Evolutionary conservation across 2,329 filamentous ascomycete genomes (phyloP).

Genomic region (Fusarium chuoi): DNA sequence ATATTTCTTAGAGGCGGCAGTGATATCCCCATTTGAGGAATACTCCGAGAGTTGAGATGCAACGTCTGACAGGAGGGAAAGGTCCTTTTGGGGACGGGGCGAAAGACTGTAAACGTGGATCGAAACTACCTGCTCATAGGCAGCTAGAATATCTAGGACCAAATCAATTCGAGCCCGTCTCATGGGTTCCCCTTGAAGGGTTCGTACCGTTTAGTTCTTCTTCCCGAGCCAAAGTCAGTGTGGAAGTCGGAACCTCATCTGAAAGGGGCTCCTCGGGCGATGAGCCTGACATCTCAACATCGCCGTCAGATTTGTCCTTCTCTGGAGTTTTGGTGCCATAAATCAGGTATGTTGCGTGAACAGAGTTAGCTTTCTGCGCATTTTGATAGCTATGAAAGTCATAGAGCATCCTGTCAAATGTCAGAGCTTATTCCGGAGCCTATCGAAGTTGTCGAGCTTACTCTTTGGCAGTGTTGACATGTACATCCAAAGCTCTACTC

Average conservation of each 20-base stretch:
- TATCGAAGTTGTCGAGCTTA: constrained; percentile 52
- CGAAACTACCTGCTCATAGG: constrained; percentile 78
- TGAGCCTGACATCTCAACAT: constrained; percentile 77
- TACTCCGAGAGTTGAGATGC: constrained; percentile 70
- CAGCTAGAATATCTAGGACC: constrained; percentile 68
- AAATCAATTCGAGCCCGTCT: constrained; percentile 12
- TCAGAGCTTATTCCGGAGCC: constrained; percentile 19
- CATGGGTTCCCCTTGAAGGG: neutral
- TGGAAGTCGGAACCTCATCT: constrained; percentile 64
- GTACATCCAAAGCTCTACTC: constrained; percentile 83
- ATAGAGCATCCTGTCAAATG: constrained; percentile 79
- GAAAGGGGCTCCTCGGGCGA: constrained; percentile 62
- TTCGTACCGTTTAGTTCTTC: constrained; percentile 72
- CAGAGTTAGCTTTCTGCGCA: constrained; percentile 78
- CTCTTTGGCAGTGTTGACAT: constrained; percentile 91
- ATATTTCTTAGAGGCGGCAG: constrained; percentile 69
- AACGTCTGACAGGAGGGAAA: constrained; percentile 77
- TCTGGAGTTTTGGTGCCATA: constrained; percentile 70
- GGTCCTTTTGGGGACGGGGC: constrained; percentile 72
- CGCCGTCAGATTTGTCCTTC: constrained; percentile 61
- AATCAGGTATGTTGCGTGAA: constrained; percentile 94
- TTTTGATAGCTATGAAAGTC: constrained; percentile 86
- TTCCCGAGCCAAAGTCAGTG: constrained; percentile 75
- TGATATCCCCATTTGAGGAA: constrained; percentile 66
- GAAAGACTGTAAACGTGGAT: constrained; percentile 91